Percentiles rank a stretch among this genome's conserved stretches.
These are phyloP conservation scores for Amphibolis antarctica DNA, from an alignment of 106 monocot genomes.

Conservation along the genomic window DNA sequence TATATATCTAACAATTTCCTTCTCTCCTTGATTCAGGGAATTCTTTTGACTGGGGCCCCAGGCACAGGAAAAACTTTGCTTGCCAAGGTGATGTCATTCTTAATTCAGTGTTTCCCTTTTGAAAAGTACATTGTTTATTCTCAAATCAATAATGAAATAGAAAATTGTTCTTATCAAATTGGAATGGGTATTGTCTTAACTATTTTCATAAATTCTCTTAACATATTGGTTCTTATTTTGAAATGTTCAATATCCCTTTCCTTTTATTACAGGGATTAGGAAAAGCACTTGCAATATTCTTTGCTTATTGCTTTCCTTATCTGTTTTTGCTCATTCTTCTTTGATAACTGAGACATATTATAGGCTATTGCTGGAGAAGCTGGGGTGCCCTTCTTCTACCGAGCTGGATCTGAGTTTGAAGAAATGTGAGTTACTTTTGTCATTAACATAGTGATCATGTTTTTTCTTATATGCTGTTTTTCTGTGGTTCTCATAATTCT, in stretches of 20 bases:
- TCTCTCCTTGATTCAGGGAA: conserved; percentile 45
- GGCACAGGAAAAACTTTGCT: conserved; percentile 96
- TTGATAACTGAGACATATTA: background rate
- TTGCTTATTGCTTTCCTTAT: background rate
- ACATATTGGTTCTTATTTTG: too few species aligned
- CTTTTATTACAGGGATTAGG: too few species aligned
- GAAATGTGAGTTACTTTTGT: conserved; percentile 68
- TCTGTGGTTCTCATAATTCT: background rate
- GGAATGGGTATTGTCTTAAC: too few species aligned
- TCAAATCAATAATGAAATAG: background rate
- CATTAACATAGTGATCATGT: background rate
- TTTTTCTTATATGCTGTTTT: background rate
- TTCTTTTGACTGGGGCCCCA: conserved; percentile 93
- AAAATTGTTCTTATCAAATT: too few species aligned
- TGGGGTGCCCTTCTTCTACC: conserved; percentile 95
- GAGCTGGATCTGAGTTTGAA: conserved; percentile 99
- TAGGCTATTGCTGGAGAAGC: conserved; percentile 99
- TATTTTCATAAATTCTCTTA: too few species aligned
- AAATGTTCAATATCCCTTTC: too few species aligned
- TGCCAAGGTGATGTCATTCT: conserved; percentile 48
- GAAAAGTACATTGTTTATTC: background rate
- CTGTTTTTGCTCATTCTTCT: background rate
- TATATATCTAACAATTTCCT: background rate
- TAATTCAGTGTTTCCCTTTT: background rate
- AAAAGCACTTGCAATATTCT: too few species aligned